Evolutionary conservation across 106 monocot species (phyloP), one percentile per base, ranked within the genome.

Genomic region (Dendrobium catenatum): DNA sequence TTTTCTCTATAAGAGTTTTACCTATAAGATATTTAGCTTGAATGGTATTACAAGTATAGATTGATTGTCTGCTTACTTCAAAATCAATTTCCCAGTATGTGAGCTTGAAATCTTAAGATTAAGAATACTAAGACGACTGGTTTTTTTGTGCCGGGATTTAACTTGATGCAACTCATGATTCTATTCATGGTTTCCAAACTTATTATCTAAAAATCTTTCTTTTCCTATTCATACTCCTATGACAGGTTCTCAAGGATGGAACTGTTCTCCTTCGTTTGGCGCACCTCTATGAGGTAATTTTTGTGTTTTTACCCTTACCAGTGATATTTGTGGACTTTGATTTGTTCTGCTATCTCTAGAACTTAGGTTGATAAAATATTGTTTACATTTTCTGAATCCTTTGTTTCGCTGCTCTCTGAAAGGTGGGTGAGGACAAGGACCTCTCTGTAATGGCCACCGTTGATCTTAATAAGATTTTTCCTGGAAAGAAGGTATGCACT

Each of bases 241-340:
- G 41, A 33, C 82, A 97, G 97, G 89, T 82, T 42, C 97, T 94
- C 70, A 88, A 92, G 66, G 89, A 91, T 86, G 89, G 88, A 66
- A 88, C 16, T 72, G 80, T 86, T 79, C 92, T 97, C 26, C 84
- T 97, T 83, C 89, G 97, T 46, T 79, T 97, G 77, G 97, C 92
- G 48, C 97, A 97, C 85, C 92, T 97, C 72, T 97, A 89, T 78
- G 97, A 97, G 90, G 97, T 97, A 75, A 18, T 26, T 58, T 58
- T 66, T 33, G 11, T 15, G 0, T 8, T 22, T 13, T 61, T 58
- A 0, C 19, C 5, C 0, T 7, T 70, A 15, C 51, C 51, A 13
- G 70, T 33, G 11, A 37, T 70, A 33, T 70, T 24, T 66, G 22
- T 8, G 22, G 22, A 7, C 26, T 66, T 66, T 26, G 24, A 66